Evolutionary conservation across 306 rosid species (phyloP), one percentile per base, ranked within the genome.

Genomic region (Cucumis hystrix): DNA sequence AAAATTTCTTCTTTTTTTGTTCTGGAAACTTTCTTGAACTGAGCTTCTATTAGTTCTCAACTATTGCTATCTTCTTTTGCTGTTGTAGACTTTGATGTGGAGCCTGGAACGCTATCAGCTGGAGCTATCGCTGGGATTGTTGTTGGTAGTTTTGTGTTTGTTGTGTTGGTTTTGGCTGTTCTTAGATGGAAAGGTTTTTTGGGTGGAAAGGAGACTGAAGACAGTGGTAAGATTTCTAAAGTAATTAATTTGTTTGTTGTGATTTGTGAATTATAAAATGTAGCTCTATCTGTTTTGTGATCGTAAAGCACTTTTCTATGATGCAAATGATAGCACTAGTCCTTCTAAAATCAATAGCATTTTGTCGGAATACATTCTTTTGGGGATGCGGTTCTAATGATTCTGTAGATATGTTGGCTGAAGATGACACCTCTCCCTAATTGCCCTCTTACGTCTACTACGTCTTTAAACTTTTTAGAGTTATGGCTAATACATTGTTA

Each of bases 91-190:
- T 92, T 87, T 54, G 76, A 84, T 52, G 80, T 87, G 65, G 84
- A 68, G 57, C 20, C 81, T 14, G 82, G 87, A 17, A 86, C 88
- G 7, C 52, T 89, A 39, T 84, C 96, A 68, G 77, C 84, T 69
- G 89, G 89, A 77, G 85, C 83, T 58, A 90, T 89, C 69, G 84
- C 82, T 25, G 97, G 93, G 70, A 91, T 88, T 82, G 94, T 88
- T 79, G 80, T 75, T 54, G 92, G 81, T 35, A 82, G 82, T 21
- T 84, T 85, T 41, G 82, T 75, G 52, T 11, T 83, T 7, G 66
- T 84, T 71, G 55, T 83, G 49, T 73, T 92, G 52, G 74, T 89
- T 71, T 66, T 90, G 58, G 43, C 75, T 59, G 68, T 63, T 51
- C 92, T 90, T 25, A 64, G 87, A 80, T 74, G 55, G 81, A 85